A percentile compares a stretch with the other conserved stretches of the same genome.
These are phyloP conservation scores for Astraeus odoratus DNA, from an alignment of 768 basidiomycete genomes.

Conservation along the genomic window DNA sequence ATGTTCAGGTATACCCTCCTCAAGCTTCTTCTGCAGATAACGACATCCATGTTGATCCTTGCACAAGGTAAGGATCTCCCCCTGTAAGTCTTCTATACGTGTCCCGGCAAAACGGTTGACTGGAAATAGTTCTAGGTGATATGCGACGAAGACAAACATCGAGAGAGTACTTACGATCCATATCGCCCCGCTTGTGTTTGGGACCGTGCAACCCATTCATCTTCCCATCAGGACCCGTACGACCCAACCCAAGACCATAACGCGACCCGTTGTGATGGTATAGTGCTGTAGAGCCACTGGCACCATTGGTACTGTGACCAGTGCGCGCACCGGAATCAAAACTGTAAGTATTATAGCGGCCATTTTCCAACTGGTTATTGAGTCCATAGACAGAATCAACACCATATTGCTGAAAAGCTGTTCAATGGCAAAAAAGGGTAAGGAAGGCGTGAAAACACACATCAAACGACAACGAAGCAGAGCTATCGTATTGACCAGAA, in stretches of 20 bases:
- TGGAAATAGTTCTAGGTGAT: conserved; percentile 21
- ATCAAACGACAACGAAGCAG: conserved; percentile 45
- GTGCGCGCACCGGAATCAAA: conserved; percentile 43
- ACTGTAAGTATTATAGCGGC: conserved; percentile 51
- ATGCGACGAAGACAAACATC: not conserved
- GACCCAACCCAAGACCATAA: conserved; percentile 62
- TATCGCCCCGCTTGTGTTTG: conserved; percentile 91
- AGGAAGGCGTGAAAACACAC: conserved; percentile 31
- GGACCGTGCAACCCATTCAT: conserved; percentile 89
- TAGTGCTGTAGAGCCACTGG: conserved; percentile 63
- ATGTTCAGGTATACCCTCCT: conserved; percentile 92
- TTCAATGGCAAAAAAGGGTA: conserved; percentile 7
- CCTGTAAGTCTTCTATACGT: conserved; percentile 89
- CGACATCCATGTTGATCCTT: conserved; percentile 99
- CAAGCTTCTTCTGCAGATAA: conserved; percentile 97
- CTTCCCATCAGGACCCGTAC: conserved; percentile 60
- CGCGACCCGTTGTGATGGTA: conserved; percentile 75
- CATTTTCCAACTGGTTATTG: conserved; percentile 42
- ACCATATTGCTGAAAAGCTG: conserved; percentile 41
- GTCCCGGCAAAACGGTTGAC: conserved; percentile 98
- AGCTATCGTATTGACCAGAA: conserved; percentile 49
- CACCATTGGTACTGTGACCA: conserved; percentile 27
- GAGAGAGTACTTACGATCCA: conserved; percentile 71
- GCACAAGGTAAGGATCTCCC: conserved; percentile 90
- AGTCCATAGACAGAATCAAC: conserved; percentile 47